Evolutionary conservation across 2,329 filamentous ascomycete species (phyloP).

Genomic region (Ophiostoma sp.): DNA sequence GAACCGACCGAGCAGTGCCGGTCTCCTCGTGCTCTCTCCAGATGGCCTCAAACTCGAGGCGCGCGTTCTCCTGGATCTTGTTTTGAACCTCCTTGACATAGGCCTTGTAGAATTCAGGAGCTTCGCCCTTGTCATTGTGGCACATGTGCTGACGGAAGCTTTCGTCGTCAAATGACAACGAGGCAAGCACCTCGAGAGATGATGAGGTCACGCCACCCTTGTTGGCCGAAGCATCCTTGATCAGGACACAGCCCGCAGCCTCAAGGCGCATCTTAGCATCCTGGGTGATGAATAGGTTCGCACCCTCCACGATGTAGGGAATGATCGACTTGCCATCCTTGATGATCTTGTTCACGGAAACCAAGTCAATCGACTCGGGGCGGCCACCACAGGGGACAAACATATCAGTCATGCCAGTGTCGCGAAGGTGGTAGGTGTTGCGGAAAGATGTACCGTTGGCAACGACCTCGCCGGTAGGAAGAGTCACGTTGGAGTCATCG

Average conservation of each 20-base stretch:
- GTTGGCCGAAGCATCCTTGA: slow-evolving; percentile 97
- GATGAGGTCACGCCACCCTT: slow-evolving; percentile 98
- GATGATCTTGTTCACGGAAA: slow-evolving; percentile 81
- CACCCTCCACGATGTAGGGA: slow-evolving; percentile 94
- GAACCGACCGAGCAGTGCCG: slow-evolving; percentile 70
- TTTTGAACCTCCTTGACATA: slow-evolving; percentile 91
- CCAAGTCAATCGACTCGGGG: slow-evolving; percentile 92
- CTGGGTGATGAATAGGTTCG: slow-evolving; percentile 94
- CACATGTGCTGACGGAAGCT: slow-evolving; percentile 94
- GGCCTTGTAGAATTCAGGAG: slow-evolving; percentile 83
- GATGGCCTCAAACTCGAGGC: slow-evolving; percentile 94
- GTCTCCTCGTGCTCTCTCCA: slow-evolving; percentile 90
- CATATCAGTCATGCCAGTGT: slow-evolving; percentile 69
- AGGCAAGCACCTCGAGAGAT: slow-evolving; percentile 90
- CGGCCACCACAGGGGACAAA: slow-evolving; percentile 97
- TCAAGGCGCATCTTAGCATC: slow-evolving; percentile 94
- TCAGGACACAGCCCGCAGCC: slow-evolving; percentile 87
- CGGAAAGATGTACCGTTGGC: slow-evolving; percentile 93
- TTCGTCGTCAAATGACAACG: slow-evolving; percentile 85
- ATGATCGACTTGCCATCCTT: slow-evolving; percentile 80
- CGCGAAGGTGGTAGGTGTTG: slow-evolving; percentile 91
- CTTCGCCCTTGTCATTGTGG: slow-evolving; percentile 63
- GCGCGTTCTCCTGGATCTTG: slow-evolving; percentile 85
- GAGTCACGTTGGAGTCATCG: slow-evolving; percentile 81
- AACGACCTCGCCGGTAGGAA: slow-evolving; percentile 80